Evolutionary conservation across 495 filamentous ascomycete species (phyloP), one percentile per base, ranked within the genome.

Genomic region (Daldinia loculata): DNA sequence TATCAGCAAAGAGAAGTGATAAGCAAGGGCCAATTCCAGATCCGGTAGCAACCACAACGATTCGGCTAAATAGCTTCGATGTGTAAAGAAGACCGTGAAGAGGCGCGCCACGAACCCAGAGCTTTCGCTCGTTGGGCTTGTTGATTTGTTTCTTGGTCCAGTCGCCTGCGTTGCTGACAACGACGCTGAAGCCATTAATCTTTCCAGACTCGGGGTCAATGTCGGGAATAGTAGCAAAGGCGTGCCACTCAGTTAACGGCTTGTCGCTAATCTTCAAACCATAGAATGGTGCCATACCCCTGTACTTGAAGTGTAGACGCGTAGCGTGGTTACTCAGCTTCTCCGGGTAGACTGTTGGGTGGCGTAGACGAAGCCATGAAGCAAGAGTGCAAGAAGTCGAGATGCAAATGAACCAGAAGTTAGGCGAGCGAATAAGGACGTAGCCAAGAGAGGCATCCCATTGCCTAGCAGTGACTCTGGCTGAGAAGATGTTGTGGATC

Each of bases 81-180:
- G 90, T 85, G 76, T 90, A 89, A 63, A 93, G 86, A 38, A 95
- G 89, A 57, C 92, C 92, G 66, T 86, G 88, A 38, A 89, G 84
- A 1, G 85, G 85, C 0, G 83, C 76, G 30, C 84, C 84, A 65
- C 83, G 81, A 0, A 82, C 72, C 85, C 87, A 92, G 50, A 91
- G 80, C 57, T 84, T 79, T 39, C 75, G 70, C 34, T 76, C 84
- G 50, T 87, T 86, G 8, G 90, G 89, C 63, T 86, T 80, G 59
- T 81, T 75, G 79, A 94, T 93, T 27, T 85, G 84, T 43, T 84
- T 80, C 38, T 81, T 77, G 11, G 93, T 96, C 91, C 92, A 96
- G 83, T 95, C 92, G n/a, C 93, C 93, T 1, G 92, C 92, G 74
- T 91, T 89, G 66, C 91, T 92, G 51, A 95, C 81, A 48, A 95